Base-by-base conservation (phyloP, 1,284 basidiomycete genomes). In the Sphagnurus paluster region DNA sequence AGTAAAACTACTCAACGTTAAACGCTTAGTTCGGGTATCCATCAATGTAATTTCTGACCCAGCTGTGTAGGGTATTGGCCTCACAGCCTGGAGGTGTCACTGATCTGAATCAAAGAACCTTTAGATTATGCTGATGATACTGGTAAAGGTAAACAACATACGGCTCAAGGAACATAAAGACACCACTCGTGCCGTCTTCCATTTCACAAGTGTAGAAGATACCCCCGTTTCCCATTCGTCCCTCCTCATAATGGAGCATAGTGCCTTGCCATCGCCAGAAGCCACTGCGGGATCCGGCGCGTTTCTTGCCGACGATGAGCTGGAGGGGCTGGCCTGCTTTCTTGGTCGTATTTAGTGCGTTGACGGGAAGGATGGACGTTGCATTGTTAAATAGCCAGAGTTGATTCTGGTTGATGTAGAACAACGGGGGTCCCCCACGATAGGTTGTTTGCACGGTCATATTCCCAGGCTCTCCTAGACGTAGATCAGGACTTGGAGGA, bases 371-470 rank as follows among this genome's bases (percentile, higher is more conserved):
- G 48, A 83, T 76, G 16, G 74, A 69, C 0, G 77, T 74, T 35
- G 75, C 74, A 59, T 84, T 85, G 48, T 71, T 70, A 55, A 72
- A 75, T 49, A 77, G 74, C 67, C 71, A 80, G 24, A 83, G 67
- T 40, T 76, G 71, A 44, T 71, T 64, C 43, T 71, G 67, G 54
- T 74, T 66, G 52, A 84, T 68, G 62, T 77, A 81, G 64, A 82
- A 84, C 13, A 77, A 57, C 4, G 76, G 71, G 10, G 74, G 71
- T 50, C 56, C 40, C 53, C n/a, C n/a, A n/a, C 68, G 68, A 50
- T 47, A 42, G 39, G 60, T 57, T 23, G 62, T 57, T 9, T 56
- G 38, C 11, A 67, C 54, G 5, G 71, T 71, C 13, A 74, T 53
- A 39, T 75, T 74, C 32, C 67, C 68, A 13, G 64, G 57, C 42